A percentile compares a stretch with the other conserved stretches of the same genome.
Evolutionary conservation across 257 asterid species (phyloP).

Genomic region (Coffea eugenioides): DNA sequence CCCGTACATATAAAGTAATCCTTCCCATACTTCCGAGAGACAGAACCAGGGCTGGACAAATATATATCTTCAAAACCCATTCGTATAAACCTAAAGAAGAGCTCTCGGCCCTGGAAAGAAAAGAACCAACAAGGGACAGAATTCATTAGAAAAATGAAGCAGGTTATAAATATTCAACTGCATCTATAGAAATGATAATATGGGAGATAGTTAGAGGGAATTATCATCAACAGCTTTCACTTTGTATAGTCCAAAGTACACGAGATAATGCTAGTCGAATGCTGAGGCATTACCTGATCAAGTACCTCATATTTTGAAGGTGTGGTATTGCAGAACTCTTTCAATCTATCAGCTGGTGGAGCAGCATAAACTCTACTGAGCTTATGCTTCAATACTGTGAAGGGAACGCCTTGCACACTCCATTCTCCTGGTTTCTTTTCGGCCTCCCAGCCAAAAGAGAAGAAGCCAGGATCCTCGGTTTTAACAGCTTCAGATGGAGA

Average conservation of each 20-base stretch:
- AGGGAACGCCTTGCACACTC: constrained; percentile 65
- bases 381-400: constrained; percentile 64
- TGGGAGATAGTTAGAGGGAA: neutral
- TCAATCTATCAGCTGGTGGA: constrained; percentile 47
- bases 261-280: neutral
- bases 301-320: constrained; percentile 73
- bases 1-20: constrained; percentile 79
- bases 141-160: neutral
- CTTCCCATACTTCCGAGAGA: constrained; percentile 43
- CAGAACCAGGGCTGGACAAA: constrained; percentile 73
- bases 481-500: constrained; percentile 63
- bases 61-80: constrained; percentile 79
- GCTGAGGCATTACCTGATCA: constrained; percentile 55
- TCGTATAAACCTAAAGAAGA: constrained; percentile 70
- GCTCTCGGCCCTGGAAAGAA: constrained; percentile 63
- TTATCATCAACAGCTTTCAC: neutral
- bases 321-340: constrained; percentile 42
- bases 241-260: neutral
- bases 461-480: constrained; percentile 61
- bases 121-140: neutral
- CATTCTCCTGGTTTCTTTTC: constrained; percentile 67
- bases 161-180: too few relatives aligned
- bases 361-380: constrained; percentile 70
- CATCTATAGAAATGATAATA: neutral
- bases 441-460: constrained; percentile 71